phyloP scores from a whole-genome alignment of 768 basidiomycete genomes.

The Pseudohyphozyma bogoriensis region DNA sequence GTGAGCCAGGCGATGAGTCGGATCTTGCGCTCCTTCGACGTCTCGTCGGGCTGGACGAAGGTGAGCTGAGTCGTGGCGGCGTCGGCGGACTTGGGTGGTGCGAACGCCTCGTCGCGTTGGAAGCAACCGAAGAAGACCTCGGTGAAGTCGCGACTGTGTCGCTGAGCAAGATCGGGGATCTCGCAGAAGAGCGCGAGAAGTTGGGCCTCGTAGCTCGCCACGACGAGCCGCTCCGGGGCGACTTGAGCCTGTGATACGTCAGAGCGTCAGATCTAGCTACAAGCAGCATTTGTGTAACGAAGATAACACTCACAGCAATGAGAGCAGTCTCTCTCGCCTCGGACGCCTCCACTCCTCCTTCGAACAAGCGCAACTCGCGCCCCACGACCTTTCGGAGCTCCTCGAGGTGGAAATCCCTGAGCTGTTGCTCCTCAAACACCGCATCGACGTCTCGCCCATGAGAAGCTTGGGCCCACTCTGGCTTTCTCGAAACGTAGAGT shows the following conservation, averaged over 20 bases:
- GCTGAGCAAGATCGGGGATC: conserved; percentile 63
- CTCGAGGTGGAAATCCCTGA: conserved; percentile 24
- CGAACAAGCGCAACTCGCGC: conserved; percentile 14
- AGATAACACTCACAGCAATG: conserved; percentile 4
- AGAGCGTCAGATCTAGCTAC: background rate
- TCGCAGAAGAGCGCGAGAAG: conserved; percentile 62
- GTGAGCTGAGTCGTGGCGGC: conserved; percentile 14
- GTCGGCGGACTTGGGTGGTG: conserved; percentile 26
- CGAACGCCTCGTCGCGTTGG: conserved; percentile 28
- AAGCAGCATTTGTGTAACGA: background rate
- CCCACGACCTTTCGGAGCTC: conserved; percentile 4
- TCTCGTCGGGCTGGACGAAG: conserved; percentile 19
- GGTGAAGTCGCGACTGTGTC: conserved; percentile 77
- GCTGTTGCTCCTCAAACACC: conserved; percentile 26
- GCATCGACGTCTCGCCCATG: background rate
- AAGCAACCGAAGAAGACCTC: conserved; percentile 60
- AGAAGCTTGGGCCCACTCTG: conserved; percentile 1
- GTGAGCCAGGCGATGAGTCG: conserved; percentile 68
- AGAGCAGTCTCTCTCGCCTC: conserved; percentile 7
- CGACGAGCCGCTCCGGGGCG: conserved; percentile 53
- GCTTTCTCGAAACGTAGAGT: conserved; percentile 24
- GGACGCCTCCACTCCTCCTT: conserved; percentile 13
- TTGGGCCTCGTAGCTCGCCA: conserved; percentile 66
- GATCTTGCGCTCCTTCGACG: conserved; percentile 40
- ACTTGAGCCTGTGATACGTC: conserved; percentile 38